phyloP scores from a whole-genome alignment of 163 green algal genomes.

The Prototheca stagnorum region DNA sequence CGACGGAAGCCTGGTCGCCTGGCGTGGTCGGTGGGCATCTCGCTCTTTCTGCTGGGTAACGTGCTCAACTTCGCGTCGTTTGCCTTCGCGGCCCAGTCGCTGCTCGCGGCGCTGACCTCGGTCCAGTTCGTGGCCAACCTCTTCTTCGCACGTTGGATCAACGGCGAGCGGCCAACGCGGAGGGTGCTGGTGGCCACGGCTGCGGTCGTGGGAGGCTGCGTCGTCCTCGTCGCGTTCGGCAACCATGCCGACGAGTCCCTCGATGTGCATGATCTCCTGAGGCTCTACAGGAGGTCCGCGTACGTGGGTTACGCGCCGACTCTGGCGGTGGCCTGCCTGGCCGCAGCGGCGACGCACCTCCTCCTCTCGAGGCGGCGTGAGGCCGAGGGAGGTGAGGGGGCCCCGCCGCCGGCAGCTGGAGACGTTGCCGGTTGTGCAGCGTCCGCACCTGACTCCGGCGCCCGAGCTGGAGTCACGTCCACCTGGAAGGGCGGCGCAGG shows the following conservation, averaged over 20 bases:
- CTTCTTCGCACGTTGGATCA: conserved; percentile 57
- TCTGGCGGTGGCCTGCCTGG: background rate
- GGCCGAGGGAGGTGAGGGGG: too few relatives aligned
- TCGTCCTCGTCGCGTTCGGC: conserved; percentile 73
- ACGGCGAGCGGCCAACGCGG: conserved; percentile 43
- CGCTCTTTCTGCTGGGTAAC: conserved; percentile 60
- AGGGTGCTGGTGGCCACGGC: conserved; percentile 44
- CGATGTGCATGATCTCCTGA: conserved; percentile 39
- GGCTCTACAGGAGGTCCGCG: conserved; percentile 27
- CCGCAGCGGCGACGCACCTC: background rate
- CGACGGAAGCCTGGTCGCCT: background rate
- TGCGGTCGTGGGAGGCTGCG: conserved; percentile 56
- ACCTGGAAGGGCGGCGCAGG: too few relatives aligned
- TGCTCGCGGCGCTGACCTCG: conserved; percentile 63
- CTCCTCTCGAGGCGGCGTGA: too few relatives aligned
- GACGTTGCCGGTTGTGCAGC: background rate
- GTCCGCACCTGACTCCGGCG: too few relatives aligned
- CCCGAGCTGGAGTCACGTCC: too few relatives aligned
- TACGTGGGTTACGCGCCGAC: conserved; percentile 33
- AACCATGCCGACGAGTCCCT: conserved; percentile 49
- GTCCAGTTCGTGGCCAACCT: conserved; percentile 83
- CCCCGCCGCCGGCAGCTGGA: too few relatives aligned
- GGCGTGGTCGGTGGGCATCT: conserved; percentile 52
- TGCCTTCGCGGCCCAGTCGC: conserved; percentile 68
- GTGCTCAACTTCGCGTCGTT: conserved; percentile 44